A percentile compares a stretch with the other conserved stretches of the same genome.
Conservation (phyloP, 2,329 filamentous ascomycete species). For the Bipolaris sorokiniana region DNA sequence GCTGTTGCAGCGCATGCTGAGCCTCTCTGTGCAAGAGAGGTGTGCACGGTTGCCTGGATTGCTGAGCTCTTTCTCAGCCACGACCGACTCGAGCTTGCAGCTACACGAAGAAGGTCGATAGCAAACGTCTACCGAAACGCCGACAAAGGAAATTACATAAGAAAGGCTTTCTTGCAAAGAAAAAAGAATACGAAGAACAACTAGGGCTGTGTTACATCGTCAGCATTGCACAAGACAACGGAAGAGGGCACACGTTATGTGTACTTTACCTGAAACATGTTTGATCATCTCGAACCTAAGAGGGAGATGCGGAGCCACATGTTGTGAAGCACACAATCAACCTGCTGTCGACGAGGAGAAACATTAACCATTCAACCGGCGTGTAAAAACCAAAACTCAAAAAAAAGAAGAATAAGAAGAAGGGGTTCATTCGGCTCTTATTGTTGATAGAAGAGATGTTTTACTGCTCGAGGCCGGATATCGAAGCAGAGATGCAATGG, state of each 20-base stretch:
- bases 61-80: not conserved
- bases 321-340: too few species aligned
- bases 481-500: not conserved
- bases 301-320: too few species aligned
- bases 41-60: not conserved
- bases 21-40: not conserved
- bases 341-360: too few species aligned
- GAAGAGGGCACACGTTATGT: not conserved
- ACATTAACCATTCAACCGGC: too few species aligned
- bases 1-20: not conserved
- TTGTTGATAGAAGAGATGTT: too few species aligned
- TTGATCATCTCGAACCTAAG: too few species aligned
- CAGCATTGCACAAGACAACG: not conserved
- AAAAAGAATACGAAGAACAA: not conserved
- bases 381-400: too few species aligned
- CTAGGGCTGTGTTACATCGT: not conserved
- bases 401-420: too few species aligned
- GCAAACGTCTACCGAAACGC: slow-evolving; percentile 8
- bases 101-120: not conserved
- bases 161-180: not conserved
- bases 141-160: not conserved
- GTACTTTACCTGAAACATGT: not conserved
- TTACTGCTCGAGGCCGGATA: not conserved
- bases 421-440: too few species aligned
- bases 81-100: not conserved